These are phyloP conservation scores for Globisporangium takayamanum DNA, from an alignment of 352 stramenopile species.

Conservation along the genomic window DNA sequence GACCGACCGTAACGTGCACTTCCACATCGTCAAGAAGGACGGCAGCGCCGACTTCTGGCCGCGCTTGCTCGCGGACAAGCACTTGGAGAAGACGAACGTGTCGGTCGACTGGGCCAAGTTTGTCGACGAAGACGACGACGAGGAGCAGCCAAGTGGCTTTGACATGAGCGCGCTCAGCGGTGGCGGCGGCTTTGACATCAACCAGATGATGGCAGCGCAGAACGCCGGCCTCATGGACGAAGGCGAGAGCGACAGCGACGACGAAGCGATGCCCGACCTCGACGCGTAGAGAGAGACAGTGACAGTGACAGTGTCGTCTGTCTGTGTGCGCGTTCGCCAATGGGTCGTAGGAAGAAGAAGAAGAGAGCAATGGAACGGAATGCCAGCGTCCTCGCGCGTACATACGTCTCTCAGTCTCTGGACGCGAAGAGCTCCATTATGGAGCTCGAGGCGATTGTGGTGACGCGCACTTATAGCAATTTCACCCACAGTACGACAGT, in stretches of 20 bases:
- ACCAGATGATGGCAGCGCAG: constrained; percentile 90
- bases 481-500: too few species aligned
- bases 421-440: too few species aligned
- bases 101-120: constrained; percentile 96
- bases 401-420: background rate
- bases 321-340: background rate
- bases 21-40: constrained; percentile 95
- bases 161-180: constrained; percentile 84
- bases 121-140: constrained; percentile 95
- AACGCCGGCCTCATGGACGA: constrained; percentile 75
- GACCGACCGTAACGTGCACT: constrained; percentile 92
- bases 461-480: too few species aligned
- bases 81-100: constrained; percentile 95
- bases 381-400: background rate
- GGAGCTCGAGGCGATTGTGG: too few species aligned
- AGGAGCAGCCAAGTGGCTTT: constrained; percentile 71
- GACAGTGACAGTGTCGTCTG: background rate
- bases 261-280: constrained; percentile 82
- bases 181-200: constrained; percentile 92
- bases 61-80: constrained; percentile 94
- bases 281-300: constrained; percentile 32
- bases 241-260: constrained; percentile 54
- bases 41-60: constrained; percentile 94
- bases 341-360: background rate
- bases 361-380: background rate